Evolutionary conservation across 176 grass and related monocot species (phyloP), one percentile per base, ranked within the genome.

Genomic region (Thinopyrum elongatum): DNA sequence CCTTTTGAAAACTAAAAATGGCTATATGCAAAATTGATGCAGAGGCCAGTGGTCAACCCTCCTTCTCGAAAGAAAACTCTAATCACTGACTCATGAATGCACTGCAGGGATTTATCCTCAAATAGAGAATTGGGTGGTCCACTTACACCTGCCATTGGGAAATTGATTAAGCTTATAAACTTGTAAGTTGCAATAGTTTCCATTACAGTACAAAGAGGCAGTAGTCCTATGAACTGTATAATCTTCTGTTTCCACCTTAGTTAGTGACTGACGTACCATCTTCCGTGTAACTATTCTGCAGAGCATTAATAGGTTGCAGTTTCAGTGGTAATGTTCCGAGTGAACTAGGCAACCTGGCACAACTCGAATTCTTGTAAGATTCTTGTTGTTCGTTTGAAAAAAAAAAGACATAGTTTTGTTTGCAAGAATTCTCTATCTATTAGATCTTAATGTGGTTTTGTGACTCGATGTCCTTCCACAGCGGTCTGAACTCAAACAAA

Each of bases 61-160:
- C 4, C 25, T 64, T 64, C 15, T 9, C 57, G 5, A 67, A 33
- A 34, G 31, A 5, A 66, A 66, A 30, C n/a, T n/a, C n/a, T 36
- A 47, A 61, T 59, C 61, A 84, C 35, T 46, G 2, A 22, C 23
- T 62, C 61, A 62, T 35, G 38, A 49, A 82, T 72, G 39, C 74
- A 75, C 65, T 93, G 59, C 80, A 98, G 95, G 87, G 95, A 98
- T 83, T 41, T 98, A 36, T 95, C 92, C 25, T 91, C 90, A 30
- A 97, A 97, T 31, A 5, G 10, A 38, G 59, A 23, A 14, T 87
- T 93, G 79, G 59, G 27, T 26, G 92, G 91, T 38, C 78, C 81
- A 59, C 75, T 97, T 36, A 75, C 95, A 44, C 22, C 85, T 57
- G 74, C 85, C 67, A 87, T 97, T 27, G 91, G 89, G 29, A 91